Evolutionary conservation across 495 filamentous ascomycete genomes (phyloP), one percentile per base, ranked within the genome.

Genomic region (Xylaria curta): DNA sequence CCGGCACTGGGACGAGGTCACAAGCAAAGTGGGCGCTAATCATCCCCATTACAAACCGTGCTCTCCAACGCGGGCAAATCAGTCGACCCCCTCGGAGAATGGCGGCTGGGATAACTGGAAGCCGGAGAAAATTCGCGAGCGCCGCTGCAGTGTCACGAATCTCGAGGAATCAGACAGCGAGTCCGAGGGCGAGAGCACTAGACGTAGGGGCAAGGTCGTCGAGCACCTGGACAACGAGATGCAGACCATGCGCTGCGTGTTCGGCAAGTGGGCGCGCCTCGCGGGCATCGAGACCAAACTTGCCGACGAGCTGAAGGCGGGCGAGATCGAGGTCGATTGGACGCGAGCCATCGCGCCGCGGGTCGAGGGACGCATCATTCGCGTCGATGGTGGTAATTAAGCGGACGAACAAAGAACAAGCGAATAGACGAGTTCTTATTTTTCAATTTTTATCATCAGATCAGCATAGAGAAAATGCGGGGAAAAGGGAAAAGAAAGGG

Each of bases 271-370:
- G 94, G 92, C 91, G 79, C 85, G 89, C 10, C 73, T 90, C 47
- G 89, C 91, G 0, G 88, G 90, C 0, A 82, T 96, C 28, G 75
- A 87, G 26, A 80, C 83, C 54, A 78, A 75, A 21, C 76, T 84
- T 73, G 74, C 81, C 70, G 81, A 86, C 69, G 73, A 78, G 66
- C 81, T 85, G 24, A 84, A 85, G 67, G 84, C 88, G 61, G 82
- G 76, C 21, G 90, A 91, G 78, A 85, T 90, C 70, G 85, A 87
- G 33, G 91, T 91, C 12, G 82, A 89, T 58, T 97, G 94, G 94
- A 95, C 94, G 4, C 89, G 84, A 65, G 90, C 91, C 0, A 93
- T 97, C 72, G 87, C 89, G 28, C 94, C 94, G 26, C 87, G 83
- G 64, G 68, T 96, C 1, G 94, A 97, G 80, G 94, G 92, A 33